Base-by-base conservation (phyloP, 2,329 filamentous ascomycete genomes). In the Epichloe gansuensis region DNA sequence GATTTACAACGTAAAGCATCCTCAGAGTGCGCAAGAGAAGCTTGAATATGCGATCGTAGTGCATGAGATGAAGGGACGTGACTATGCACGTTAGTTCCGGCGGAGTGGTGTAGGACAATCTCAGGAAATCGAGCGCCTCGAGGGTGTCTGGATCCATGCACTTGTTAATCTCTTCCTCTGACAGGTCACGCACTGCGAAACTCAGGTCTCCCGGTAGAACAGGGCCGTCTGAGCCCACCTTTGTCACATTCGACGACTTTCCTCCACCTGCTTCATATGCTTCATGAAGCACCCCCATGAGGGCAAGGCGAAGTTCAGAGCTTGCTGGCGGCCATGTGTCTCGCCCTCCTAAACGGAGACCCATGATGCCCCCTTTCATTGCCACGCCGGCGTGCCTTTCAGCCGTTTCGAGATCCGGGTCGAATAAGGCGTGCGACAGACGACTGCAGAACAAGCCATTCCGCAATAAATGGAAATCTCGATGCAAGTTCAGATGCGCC, bases 291-390 rank as follows among this genome's bases (percentile, higher is more conserved):
- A 97, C 78, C 0, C 89, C 90, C 78, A 91, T 94, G 17, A 98
- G 74, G 0, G 88, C 88, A 5, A 97, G 75, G 9, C 90, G 82
- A n/a, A 98, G 72, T 65, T 97, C 93, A 0, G 91, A 96, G 65
- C 88, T 94, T 25, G 90, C 90, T 4, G 93, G 93, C 28, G 93
- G 93, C 93, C 93, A 97, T 35, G 77, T 88, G 52, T 88, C 82
- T 60, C 89, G 80, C 2, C 80, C 81, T n/a, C 86, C 86, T 0
- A 97, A 74, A 42, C 90, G 85, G 42, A 97, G 74, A 1, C 93
- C 91, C 75, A 95, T 91, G 13, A 80, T 72, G 54, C 83, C 79
- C 48, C 87, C 84, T 46, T 80, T 80, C 8, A 83, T 78, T 45
- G 86, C 80, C 35, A 84, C 75, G 3, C 88, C 88, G 17, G 79